phyloP scores from a whole-genome alignment of 1,284 basidiomycete genomes.

The Moesziomyces globuligerus region DNA sequence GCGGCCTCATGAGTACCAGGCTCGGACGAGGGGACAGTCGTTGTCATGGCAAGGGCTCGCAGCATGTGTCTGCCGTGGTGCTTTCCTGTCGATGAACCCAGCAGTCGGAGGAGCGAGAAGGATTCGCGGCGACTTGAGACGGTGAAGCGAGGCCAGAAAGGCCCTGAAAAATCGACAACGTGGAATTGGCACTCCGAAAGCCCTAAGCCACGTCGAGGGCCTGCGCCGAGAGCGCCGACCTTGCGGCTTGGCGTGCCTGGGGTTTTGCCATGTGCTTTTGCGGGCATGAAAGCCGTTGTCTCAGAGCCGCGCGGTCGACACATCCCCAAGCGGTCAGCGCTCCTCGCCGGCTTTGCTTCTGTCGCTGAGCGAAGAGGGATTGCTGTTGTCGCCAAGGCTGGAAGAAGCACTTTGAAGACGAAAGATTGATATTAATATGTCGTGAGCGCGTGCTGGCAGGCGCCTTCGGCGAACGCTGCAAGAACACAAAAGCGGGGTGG shows the following conservation, averaged over 20 bases:
- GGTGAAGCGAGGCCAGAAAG: not conserved
- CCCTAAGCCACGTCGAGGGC: not conserved
- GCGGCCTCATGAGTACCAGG: not conserved
- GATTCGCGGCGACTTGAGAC: not conserved
- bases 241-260: not conserved
- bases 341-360: not conserved
- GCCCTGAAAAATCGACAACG: not conserved
- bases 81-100: no score
- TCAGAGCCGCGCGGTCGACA: not conserved
- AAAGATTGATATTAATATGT: no score
- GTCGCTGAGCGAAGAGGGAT: not conserved
- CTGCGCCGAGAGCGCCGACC: not conserved
- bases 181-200: not conserved
- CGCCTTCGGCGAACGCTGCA: constrained; percentile 13
- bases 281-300: no score
- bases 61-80: no score
- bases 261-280: not conserved
- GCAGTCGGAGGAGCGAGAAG: not conserved
- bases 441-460: not conserved
- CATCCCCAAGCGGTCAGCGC: not conserved
- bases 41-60: no score
- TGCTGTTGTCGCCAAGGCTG: no score
- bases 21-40: no score
- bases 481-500: constrained; percentile 11
- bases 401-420: not conserved